These are phyloP conservation scores for Ichthyophthirius multifiliis DNA, from an alignment of 169 alveolate species.

Conservation along the genomic window DNA sequence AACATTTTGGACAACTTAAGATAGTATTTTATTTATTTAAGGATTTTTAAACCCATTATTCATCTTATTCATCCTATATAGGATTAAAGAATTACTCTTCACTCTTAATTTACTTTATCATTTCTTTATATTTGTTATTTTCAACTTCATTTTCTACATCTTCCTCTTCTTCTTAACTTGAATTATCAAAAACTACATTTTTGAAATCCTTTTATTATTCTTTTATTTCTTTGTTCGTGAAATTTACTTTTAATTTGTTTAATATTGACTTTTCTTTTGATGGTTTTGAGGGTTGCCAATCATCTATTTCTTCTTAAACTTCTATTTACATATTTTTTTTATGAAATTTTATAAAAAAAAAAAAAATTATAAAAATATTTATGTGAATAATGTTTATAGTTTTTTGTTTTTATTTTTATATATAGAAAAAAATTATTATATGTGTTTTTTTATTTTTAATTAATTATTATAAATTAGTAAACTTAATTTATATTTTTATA, in stretches of 20 bases:
- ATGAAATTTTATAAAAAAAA: no score
- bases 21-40: constrained; percentile 1
- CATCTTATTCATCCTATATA: constrained; percentile 17
- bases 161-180: not conserved
- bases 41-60: constrained; percentile 3
- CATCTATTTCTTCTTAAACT: not conserved
- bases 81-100: constrained; percentile 38
- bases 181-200: not conserved
- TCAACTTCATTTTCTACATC: constrained; percentile 26
- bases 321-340: not conserved
- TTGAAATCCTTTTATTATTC: not conserved
- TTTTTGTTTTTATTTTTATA: no score
- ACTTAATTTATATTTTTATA: no score
- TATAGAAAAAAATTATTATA: no score
- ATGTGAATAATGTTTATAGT: no score
- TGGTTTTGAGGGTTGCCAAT: not conserved
- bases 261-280: not conserved
- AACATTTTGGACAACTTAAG: constrained; percentile 28
- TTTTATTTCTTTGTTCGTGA: not conserved
- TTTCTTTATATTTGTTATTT: not conserved
- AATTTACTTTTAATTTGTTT: not conserved
- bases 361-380: no score
- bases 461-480: no score
- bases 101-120: constrained; percentile 6
- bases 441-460: no score